phyloP scores from a whole-genome alignment of 305 asterid genomes.

The Ajuga reptans region DNA sequence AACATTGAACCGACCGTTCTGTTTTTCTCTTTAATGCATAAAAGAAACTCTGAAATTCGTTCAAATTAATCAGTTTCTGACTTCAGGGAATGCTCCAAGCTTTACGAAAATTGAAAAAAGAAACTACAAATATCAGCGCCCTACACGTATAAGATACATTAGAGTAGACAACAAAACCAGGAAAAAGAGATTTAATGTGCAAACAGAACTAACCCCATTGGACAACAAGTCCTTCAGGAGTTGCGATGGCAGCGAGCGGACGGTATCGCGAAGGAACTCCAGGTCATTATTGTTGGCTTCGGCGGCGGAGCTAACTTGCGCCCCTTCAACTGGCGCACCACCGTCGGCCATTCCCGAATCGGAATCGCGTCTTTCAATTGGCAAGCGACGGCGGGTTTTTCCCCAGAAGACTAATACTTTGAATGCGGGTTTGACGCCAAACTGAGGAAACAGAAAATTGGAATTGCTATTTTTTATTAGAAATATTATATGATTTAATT shows the following conservation, averaged over 20 bases:
- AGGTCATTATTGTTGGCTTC: conserved; percentile 21
- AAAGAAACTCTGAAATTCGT: neutral
- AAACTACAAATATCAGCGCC: neutral
- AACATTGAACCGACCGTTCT: neutral
- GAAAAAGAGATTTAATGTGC: neutral
- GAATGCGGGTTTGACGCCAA: no score
- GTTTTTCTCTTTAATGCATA: neutral
- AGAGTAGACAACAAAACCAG: neutral
- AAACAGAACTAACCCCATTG: conserved; percentile 43
- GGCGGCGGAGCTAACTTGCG: conserved; percentile 26
- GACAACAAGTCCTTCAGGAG: conserved; percentile 54
- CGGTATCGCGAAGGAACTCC: conserved; percentile 36
- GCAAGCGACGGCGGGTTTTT: conserved; percentile 3
- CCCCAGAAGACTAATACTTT: no score
- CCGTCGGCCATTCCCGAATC: conserved; percentile 31
- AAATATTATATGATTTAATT: no score
- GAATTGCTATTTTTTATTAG: no score
- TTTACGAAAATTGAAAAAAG: neutral
- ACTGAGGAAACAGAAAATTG: no score
- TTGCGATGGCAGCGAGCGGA: conserved; percentile 40
- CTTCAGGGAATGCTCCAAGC: neutral
- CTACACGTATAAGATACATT: neutral
- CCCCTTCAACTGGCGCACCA: conserved; percentile 24
- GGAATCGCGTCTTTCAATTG: neutral
- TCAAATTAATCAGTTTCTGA: conserved; percentile 4